A percentile compares a stretch with the other conserved stretches of the same genome.
phyloP scores from a whole-genome alignment of 768 basidiomycete genomes.

The Lactarius quietus region DNA sequence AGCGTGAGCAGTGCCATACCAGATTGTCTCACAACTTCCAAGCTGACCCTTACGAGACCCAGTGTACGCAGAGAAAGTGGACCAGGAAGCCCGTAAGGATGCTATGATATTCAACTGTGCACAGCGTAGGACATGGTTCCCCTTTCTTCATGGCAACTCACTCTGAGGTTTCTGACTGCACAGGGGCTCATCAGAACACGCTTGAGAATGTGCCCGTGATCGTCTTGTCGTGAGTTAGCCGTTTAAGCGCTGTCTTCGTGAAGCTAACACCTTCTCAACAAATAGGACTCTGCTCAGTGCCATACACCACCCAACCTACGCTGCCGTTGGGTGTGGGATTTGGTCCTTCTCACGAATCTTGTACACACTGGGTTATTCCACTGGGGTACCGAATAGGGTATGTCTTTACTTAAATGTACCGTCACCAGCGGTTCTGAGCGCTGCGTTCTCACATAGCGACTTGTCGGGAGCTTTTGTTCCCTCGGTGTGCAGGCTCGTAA shows the following conservation, averaged over 20 bases:
- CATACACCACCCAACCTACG: slow-evolving; percentile 39
- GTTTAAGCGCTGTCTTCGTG: neutral
- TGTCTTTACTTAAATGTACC: slow-evolving; percentile 5
- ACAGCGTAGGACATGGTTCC: slow-evolving; percentile 48
- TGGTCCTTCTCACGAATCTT: slow-evolving; percentile 42
- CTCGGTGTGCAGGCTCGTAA: slow-evolving; percentile 1
- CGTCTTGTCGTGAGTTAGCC: slow-evolving; percentile 25
- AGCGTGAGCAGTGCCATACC: slow-evolving; percentile 41
- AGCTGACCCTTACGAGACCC: neutral
- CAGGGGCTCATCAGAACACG: slow-evolving; percentile 65
- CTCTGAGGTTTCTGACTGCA: neutral
- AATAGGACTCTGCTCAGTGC: slow-evolving; percentile 41
- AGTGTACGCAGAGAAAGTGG: slow-evolving; percentile 70
- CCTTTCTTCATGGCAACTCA: neutral
- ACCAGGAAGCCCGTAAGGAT: slow-evolving; percentile 46
- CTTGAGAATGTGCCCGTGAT: slow-evolving; percentile 37
- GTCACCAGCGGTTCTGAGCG: neutral
- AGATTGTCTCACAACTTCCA: neutral
- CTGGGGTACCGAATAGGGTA: slow-evolving; percentile 44
- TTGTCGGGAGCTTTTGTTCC: neutral
- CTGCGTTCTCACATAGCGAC: neutral
- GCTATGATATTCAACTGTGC: slow-evolving; percentile 67
- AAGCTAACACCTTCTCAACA: neutral
- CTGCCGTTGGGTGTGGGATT: slow-evolving; percentile 40
- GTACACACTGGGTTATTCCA: slow-evolving; percentile 47